Conservation (phyloP, 495 filamentous ascomycete genomes). For the Hypoxylon crocopeplum region DNA sequence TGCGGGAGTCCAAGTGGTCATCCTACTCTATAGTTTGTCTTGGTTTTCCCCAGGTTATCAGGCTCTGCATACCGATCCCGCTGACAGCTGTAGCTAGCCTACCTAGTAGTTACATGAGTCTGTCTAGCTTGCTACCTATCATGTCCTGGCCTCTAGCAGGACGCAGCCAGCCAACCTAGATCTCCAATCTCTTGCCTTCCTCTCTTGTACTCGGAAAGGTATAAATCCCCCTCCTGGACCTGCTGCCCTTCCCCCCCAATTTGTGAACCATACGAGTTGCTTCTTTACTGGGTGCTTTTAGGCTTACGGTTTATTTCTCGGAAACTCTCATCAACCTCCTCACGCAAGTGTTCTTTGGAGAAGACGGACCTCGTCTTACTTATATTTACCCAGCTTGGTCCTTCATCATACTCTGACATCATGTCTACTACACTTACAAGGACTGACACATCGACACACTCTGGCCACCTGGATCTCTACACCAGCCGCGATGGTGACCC, state of each 20-base stretch:
- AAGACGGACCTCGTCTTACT: neutral
- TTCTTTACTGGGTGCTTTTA: conserved; percentile 21
- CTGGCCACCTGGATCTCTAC: conserved; percentile 8
- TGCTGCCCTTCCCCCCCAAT: neutral
- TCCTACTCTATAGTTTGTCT: conserved; percentile 6
- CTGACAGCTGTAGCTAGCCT: conserved; percentile 22
- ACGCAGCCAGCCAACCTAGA: conserved; percentile 6
- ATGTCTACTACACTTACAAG: conserved; percentile 28
- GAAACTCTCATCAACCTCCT: neutral
- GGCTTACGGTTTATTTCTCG: conserved; percentile 11
- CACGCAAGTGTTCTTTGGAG: neutral
- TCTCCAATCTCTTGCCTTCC: conserved; percentile 13
- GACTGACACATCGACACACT: conserved; percentile 15
- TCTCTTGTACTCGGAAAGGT: conserved; percentile 15
- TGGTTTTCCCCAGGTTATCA: conserved; percentile 21
- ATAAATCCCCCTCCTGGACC: conserved; percentile 14
- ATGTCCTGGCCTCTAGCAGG: conserved; percentile 16
- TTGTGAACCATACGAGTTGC: neutral
- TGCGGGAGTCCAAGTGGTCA: conserved; percentile 31
- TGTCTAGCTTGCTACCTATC: neutral
- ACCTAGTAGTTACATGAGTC: neutral
- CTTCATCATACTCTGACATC: conserved; percentile 25
- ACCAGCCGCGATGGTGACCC: conserved; percentile 22
- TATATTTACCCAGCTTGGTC: neutral
- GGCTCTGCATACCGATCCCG: conserved; percentile 34